These are phyloP conservation scores for Mortierella sp. DNA, from an alignment of 371 early-diverging fungal species.

Conservation along the genomic window DNA sequence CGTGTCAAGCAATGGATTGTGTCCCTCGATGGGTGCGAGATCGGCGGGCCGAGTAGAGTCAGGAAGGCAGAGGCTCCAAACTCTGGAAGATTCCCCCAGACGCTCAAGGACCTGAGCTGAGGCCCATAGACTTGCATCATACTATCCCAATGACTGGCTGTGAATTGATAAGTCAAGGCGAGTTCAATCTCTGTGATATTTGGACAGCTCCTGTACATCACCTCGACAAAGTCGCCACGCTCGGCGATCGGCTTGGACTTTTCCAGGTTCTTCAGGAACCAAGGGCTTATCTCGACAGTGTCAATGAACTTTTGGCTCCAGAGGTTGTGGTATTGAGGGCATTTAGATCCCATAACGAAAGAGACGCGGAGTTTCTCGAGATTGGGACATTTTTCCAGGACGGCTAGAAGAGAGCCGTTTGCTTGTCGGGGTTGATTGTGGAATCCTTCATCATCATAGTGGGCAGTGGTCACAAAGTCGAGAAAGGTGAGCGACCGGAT, in stretches of 20 bases:
- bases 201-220: conserved; percentile 14
- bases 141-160: conserved; percentile 2
- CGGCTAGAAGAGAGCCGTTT: neutral
- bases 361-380: neutral
- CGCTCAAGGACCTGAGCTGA: conserved; percentile 12
- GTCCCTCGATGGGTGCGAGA: neutral
- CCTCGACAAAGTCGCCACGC: neutral
- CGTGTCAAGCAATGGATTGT: conserved; percentile 1
- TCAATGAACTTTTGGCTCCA: neutral
- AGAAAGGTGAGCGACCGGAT: no score
- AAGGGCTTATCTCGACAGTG: no score
- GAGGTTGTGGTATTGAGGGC: neutral
- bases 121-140: conserved; percentile 8
- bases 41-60: conserved; percentile 10
- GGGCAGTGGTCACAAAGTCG: no score
- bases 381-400: neutral
- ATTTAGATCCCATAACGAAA: no score
- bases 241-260: neutral
- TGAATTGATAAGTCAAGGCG: conserved; percentile 7
- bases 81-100: no score
- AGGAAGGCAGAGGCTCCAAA: neutral
- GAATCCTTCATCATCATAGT: no score
- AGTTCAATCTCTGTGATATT: conserved; percentile 18
- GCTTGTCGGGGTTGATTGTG: no score
- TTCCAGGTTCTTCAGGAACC: neutral